Base-by-base conservation (phyloP, 371 early-diverging fungal species). In the Rhizomucor miehei region DNA sequence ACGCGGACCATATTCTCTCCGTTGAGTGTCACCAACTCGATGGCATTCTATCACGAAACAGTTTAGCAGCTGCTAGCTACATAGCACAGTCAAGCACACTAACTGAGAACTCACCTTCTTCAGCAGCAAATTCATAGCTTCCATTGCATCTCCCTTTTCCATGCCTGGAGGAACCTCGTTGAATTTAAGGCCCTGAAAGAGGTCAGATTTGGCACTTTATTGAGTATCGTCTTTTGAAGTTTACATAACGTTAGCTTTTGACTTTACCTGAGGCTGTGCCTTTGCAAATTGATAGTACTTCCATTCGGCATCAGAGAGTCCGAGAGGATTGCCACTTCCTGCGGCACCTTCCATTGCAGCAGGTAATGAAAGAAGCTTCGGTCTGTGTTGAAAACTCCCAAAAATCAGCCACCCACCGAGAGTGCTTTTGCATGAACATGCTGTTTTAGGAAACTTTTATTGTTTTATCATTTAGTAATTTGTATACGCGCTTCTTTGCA, bases 401-500 rank as follows among this genome's bases (percentile, higher is more conserved):
- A 8, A 8, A 5, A 29, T 29, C 29, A 29, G 29, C 29, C 29
- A 29, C 29, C 29, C 29, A 8, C 29, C 29, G 5, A 8, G 5
- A 29, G 29, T 8, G 5, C 29, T 29, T 29, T 29, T 29, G 29
- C 29, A 29, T 29, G 29, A 29, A 29, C 29, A 29, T 8, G 29
- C 8, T 8, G 5, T 29, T 5, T 5, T 29, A 29, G 29, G 8
- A 29, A 29, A 29, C 8, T 8, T 29, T 29, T 29, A 29, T 29
- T 29, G 8, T 29, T 29, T 29, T 29, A 5, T 8, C 8, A 29
- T 8, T 29, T 29, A 5, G 29, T 29, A 36, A 69, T 65, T 36
- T 73, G 64, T 48, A 73, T 52, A 48, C 79, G 61, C 44, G 74
- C 58, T 46, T 89, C 90, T 57, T 80, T 80, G 60, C 84, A 84